Conservation (phyloP, 2,329 filamentous ascomycete species). For the Paecilomyces formosus region DNA sequence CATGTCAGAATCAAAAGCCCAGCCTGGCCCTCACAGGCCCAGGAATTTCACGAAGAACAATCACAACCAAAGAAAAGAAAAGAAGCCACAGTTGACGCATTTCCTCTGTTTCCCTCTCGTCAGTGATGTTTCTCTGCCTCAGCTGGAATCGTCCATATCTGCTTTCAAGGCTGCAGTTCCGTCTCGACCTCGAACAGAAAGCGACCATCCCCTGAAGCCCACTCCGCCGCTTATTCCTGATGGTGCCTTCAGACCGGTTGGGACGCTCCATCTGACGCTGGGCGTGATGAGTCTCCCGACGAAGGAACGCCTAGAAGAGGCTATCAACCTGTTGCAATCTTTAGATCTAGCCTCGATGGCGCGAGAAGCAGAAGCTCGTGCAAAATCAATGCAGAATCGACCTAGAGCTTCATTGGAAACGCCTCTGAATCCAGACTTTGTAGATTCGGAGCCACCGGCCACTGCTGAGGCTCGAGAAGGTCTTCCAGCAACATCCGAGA, state of each 20-base stretch:
- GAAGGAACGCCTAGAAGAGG: constrained; percentile 41
- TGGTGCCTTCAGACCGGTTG: constrained; percentile 65
- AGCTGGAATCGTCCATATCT: constrained; percentile 57
- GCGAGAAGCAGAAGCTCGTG: constrained; percentile 19
- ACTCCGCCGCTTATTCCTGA: constrained; percentile 46
- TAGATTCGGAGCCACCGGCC: constrained; percentile 33
- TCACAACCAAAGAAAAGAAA: constrained; percentile 11
- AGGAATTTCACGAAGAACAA: constrained; percentile 2
- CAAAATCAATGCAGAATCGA: constrained; percentile 33
- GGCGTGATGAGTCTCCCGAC: constrained; percentile 71
- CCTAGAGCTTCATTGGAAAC: background rate
- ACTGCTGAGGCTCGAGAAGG: background rate
- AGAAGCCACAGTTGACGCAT: constrained; percentile 34
- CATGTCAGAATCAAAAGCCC: constrained; percentile 1
- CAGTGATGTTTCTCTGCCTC: constrained; percentile 51
- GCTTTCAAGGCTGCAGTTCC: constrained; percentile 54
- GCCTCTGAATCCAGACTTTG: constrained; percentile 12
- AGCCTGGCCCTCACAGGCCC: background rate
- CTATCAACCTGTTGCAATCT: constrained; percentile 35
- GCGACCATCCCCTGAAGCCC: constrained; percentile 6
- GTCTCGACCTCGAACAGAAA: constrained; percentile 4
- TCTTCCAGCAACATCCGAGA: background rate
- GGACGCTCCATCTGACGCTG: constrained; percentile 77
- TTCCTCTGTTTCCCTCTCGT: constrained; percentile 53
- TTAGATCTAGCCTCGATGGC: constrained; percentile 39